Conservation (phyloP, 495 filamentous ascomycete genomes). For the Pseudoneurospora amorphoporcata region DNA sequence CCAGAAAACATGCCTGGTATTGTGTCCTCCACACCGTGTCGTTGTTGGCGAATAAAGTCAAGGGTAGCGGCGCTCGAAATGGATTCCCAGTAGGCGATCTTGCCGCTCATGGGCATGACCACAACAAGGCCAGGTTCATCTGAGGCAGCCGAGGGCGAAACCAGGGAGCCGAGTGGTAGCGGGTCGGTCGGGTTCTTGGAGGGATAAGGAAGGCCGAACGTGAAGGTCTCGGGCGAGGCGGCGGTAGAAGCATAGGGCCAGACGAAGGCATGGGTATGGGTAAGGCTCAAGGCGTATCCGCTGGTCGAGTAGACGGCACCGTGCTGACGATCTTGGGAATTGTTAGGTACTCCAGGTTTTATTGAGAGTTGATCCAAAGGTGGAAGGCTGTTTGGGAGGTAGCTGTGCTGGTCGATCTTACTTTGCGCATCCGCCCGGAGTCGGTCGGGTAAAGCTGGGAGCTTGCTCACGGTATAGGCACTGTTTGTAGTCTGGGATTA, state of each 20-base stretch:
- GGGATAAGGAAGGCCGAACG: constrained; percentile 65
- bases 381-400: neutral
- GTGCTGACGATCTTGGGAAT: constrained; percentile 39
- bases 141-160: constrained; percentile 60
- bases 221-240: constrained; percentile 57
- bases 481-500: constrained; percentile 65
- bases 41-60: constrained; percentile 65
- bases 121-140: constrained; percentile 75
- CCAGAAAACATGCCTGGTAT: constrained; percentile 64
- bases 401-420: constrained; percentile 25
- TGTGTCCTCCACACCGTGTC: constrained; percentile 61
- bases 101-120: constrained; percentile 71
- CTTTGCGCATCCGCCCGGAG: constrained; percentile 52
- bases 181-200: constrained; percentile 52
- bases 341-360: constrained; percentile 9
- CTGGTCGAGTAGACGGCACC: constrained; percentile 55
- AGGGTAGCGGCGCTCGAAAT: constrained; percentile 71
- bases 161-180: constrained; percentile 69
- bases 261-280: constrained; percentile 66
- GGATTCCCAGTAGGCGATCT: constrained; percentile 89
- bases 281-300: constrained; percentile 69
- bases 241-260: constrained; percentile 74
- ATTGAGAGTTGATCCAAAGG: neutral
- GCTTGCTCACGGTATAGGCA: constrained; percentile 74
- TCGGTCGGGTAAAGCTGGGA: constrained; percentile 68